Base-by-base conservation (phyloP, 2,329 filamentous ascomycete species). In the Colletotrichum destructivum region DNA sequence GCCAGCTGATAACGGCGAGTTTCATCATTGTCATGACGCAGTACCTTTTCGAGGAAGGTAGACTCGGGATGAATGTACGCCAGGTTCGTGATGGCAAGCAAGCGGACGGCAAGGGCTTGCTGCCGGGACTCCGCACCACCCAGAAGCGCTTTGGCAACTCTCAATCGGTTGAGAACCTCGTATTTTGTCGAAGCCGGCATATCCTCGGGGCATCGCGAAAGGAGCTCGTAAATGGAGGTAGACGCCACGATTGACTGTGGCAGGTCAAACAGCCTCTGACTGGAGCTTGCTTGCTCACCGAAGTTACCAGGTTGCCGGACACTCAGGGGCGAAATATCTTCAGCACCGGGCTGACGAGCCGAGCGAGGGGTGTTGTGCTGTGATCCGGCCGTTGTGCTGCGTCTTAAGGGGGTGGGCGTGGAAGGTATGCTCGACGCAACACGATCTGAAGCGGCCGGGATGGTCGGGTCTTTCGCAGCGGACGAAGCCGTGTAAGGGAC, bases 21-120 rank as follows among this genome's bases (percentile, higher is more conserved):
- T 81, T 98, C 94, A 77, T 98, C 96, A 47, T 91, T 90, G 78
- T 99, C 97, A 75, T 95, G 92, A 74, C 94, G 93, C 62, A 98
- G 87, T 52, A 98, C 89, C 80, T 94, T 96, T 74, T 96, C 92
- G 55, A 95, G 87, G 77, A 99, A 98, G n/a, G 90, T 89, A 4
- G 88, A 84, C 77, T 99, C 97, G 2, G 88, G 88, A 75, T 97
- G 92, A 66, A 98, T 94, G 79, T 97, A 98, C 2, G 95, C 94
- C 73, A 99, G 82, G 77, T 98, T 99, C 31, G 94, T 93, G 71
- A 98, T 92, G 16, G 96, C 95, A 52, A 99, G 86, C 47, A 98
- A 86, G 42, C 96, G 93, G 64, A 96, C 90, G 46, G 93, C 91
- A 60, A 99, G 86, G 18, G 96, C 91, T 76, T 93, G 88, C 78